These are phyloP conservation scores for Zymoseptoria tritici DNA, from an alignment of 2,329 filamentous ascomycete species.

Conservation along the genomic window DNA sequence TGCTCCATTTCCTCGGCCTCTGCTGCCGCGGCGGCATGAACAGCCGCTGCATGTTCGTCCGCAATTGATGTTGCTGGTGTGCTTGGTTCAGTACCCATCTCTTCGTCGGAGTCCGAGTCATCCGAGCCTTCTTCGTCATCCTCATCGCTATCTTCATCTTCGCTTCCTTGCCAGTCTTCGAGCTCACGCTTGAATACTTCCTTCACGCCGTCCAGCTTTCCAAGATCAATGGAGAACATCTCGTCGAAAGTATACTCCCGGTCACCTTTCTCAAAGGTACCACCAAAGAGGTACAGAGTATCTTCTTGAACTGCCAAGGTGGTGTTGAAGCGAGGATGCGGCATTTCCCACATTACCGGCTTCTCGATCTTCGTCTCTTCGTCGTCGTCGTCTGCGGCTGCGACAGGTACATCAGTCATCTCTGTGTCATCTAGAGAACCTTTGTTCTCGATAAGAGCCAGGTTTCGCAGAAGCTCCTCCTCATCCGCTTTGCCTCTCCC, in stretches of 20 bases:
- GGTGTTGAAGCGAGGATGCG: conserved; percentile 84
- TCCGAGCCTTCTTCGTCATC: conserved; percentile 46
- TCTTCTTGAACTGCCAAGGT: conserved; percentile 88
- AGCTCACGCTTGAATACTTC: conserved; percentile 81
- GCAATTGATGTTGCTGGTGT: conserved; percentile 22
- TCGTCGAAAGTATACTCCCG: conserved; percentile 95
- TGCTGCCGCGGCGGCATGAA: conserved; percentile 10
- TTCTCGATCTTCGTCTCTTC: conserved; percentile 46
- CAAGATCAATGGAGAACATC: conserved; percentile 86
- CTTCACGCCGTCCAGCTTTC: conserved; percentile 87
- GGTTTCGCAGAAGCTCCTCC: conserved; percentile 78
- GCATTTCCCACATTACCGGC: conserved; percentile 67
- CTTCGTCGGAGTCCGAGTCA: conserved; percentile 48
- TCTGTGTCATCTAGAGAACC: conserved; percentile 49
- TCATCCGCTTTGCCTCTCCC: conserved; percentile 84
- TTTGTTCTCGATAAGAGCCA: conserved; percentile 76
- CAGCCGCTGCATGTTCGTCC: conserved; percentile 14
- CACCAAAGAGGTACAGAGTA: conserved; percentile 86
- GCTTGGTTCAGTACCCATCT: conserved; percentile 48
- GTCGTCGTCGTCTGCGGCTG: conserved; percentile 45
- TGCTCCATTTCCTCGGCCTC: conserved; percentile 17
- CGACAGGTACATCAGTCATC: conserved; percentile 27
- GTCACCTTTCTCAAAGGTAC: conserved; percentile 91
- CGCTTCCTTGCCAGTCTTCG: conserved; percentile 66
- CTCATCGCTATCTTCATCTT: conserved; percentile 37